Conservation (phyloP, 139 green algal species). For the Spirogloea muscicola region DNA sequence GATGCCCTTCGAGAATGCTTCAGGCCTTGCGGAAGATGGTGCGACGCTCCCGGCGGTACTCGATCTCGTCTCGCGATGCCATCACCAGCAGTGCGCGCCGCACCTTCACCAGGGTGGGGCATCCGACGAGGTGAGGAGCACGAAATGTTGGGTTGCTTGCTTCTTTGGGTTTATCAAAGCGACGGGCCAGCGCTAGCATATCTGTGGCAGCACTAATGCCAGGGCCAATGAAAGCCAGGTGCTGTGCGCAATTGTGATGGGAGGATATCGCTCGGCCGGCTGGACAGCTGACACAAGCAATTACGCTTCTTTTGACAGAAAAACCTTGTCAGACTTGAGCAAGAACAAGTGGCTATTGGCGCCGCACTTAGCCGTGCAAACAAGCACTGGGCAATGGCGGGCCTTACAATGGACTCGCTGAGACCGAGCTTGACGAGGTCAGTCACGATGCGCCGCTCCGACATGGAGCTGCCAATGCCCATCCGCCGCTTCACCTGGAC, state of each 20-base stretch:
- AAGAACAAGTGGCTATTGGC: not conserved
- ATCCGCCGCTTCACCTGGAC: constrained; percentile 72
- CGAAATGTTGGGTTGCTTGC: not conserved
- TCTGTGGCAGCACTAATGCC: not conserved
- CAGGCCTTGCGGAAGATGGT: constrained; percentile 13
- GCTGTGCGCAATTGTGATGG: not conserved
- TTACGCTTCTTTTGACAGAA: not conserved
- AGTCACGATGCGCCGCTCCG: constrained; percentile 38
- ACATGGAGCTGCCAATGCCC: constrained; percentile 60
- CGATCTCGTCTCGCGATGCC: constrained; percentile 41
- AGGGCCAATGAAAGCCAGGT: not conserved
- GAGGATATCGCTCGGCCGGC: not conserved
- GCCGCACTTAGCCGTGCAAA: not conserved
- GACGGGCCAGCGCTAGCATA: not conserved
- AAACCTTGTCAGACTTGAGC: not conserved
- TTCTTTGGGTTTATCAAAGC: not conserved
- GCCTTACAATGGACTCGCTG: constrained; percentile 16
- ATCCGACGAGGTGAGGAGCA: not conserved
- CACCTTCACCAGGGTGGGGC: constrained; percentile 8
- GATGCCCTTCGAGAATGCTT: not conserved
- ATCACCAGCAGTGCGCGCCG: constrained; percentile 46
- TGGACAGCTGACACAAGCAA: not conserved
- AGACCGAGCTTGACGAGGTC: constrained; percentile 24
- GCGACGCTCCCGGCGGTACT: constrained; percentile 30
- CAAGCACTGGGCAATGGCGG: not conserved